Evolutionary conservation across 2,329 filamentous ascomycete genomes (phyloP).

Genomic region (Fusarium algeriense): DNA sequence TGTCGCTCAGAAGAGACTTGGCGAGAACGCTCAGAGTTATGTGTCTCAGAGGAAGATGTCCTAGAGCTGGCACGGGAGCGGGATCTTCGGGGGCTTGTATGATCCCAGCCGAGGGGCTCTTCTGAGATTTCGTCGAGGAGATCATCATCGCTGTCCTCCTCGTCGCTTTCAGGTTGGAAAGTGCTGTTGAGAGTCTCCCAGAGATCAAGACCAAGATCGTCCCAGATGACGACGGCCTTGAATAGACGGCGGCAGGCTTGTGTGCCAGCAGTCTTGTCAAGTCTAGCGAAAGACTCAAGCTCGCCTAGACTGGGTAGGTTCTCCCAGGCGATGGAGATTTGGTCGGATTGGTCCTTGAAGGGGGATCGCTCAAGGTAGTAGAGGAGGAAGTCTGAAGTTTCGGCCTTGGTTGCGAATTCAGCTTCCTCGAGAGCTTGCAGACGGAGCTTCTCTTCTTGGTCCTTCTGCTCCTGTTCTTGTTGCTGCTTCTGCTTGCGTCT

Average conservation of each 20-base stretch:
- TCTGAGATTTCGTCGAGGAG: conserved; percentile 35
- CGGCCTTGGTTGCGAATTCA: conserved; percentile 48
- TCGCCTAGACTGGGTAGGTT: conserved; percentile 52
- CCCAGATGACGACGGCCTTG: conserved; percentile 56
- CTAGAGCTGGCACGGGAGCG: conserved; percentile 36
- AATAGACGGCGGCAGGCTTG: conserved; percentile 53
- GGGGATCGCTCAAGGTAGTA: conserved; percentile 49
- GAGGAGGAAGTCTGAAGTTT: conserved; percentile 51
- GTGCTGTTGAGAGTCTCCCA: conserved; percentile 49
- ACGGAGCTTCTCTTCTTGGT: conserved; percentile 39
- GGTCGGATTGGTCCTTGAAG: conserved; percentile 47
- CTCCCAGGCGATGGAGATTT: conserved; percentile 52
- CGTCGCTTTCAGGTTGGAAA: conserved; percentile 14
- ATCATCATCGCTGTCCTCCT: conserved; percentile 28
- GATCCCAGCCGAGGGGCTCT: conserved; percentile 32
- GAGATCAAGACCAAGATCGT: conserved; percentile 53
- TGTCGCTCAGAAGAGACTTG: conserved; percentile 34
- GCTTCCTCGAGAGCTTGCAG: conserved; percentile 47
- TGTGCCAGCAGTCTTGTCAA: conserved; percentile 53
- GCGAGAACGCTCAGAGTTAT: conserved; percentile 28
- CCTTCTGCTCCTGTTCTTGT: conserved; percentile 40
- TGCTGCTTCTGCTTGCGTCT: conserved; percentile 45
- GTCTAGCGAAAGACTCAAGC: conserved; percentile 50
- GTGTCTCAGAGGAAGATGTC: conserved; percentile 33
- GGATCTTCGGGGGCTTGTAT: conserved; percentile 19